A percentile compares a stretch with the other conserved stretches of the same genome.
phyloP scores from a whole-genome alignment of 108 stramenopile genomes.

The Chaetoceros tenuissimus region DNA sequence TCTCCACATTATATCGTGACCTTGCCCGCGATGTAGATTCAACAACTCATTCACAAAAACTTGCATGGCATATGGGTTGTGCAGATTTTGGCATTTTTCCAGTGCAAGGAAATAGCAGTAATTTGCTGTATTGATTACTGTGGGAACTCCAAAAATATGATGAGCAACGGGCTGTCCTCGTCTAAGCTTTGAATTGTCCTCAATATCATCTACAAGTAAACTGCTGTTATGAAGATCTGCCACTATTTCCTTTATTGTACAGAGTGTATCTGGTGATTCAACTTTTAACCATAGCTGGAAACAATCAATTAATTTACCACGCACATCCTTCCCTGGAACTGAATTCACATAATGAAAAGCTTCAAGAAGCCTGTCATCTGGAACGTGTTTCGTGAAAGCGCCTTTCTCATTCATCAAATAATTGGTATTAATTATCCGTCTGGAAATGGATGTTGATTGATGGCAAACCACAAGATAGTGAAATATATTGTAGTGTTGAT shows the following conservation, averaged over 20 bases:
- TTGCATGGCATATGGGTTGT: slow-evolving; percentile 57
- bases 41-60: slow-evolving; percentile 85
- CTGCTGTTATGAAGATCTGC: slow-evolving; percentile 89
- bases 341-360: slow-evolving; percentile 75
- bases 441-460: too few species aligned
- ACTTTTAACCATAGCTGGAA: slow-evolving; percentile 75
- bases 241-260: slow-evolving; percentile 64
- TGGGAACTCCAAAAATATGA: slow-evolving; percentile 84
- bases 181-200: slow-evolving; percentile 88
- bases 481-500: too few species aligned
- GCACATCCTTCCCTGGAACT: slow-evolving; percentile 75
- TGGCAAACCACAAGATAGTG: too few species aligned
- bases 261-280: slow-evolving; percentile 21
- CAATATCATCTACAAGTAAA: slow-evolving; percentile 94
- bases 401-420: too few species aligned
- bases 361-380: slow-evolving; percentile 40
- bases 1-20: slow-evolving; percentile 87
- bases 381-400: slow-evolving; percentile 27
- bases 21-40: slow-evolving; percentile 92
- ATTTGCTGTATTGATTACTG: slow-evolving; percentile 92
- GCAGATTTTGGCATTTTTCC: slow-evolving; percentile 63
- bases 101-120: slow-evolving; percentile 93
- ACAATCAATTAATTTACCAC: slow-evolving; percentile 74
- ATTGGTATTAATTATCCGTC: too few species aligned
- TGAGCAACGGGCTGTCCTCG: slow-evolving; percentile 92